Percentiles rank a stretch among this genome's conserved stretches.
Evolutionary conservation across 768 basidiomycete species (phyloP).

Genomic region (Basidioascus undulatus): DNA sequence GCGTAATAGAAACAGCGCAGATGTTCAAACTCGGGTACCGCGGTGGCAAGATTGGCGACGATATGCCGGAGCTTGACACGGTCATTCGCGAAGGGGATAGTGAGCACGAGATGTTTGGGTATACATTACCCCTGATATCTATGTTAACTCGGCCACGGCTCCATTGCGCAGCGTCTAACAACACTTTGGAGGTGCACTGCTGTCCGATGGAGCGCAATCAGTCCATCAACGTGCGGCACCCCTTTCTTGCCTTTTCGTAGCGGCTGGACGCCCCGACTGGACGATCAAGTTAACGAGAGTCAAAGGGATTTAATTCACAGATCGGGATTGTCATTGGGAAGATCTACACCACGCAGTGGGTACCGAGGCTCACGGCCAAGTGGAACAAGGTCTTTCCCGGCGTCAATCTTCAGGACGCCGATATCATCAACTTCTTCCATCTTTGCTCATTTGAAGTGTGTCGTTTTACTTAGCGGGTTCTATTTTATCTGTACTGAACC

Average conservation of each 20-base stretch:
- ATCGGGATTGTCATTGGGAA: slow-evolving; percentile 1
- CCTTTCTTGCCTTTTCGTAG: slow-evolving; percentile 1
- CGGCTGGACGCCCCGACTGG: too few relatives aligned
- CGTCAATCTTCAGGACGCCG: slow-evolving; percentile 29
- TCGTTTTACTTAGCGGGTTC: too few relatives aligned
- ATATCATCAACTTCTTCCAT: slow-evolving; percentile 37
- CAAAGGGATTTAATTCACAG: neutral
- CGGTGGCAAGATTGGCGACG: slow-evolving; percentile 1
- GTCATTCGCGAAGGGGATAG: too few relatives aligned
- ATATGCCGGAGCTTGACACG: slow-evolving; percentile 48
- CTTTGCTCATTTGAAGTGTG: slow-evolving; percentile 68
- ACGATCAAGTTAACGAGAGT: too few relatives aligned
- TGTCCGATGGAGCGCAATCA: too few relatives aligned
- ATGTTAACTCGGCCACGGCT: too few relatives aligned
- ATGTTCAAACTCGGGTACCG: slow-evolving; percentile 41
- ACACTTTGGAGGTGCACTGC: too few relatives aligned
- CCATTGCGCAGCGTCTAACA: too few relatives aligned
- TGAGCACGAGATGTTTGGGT: too few relatives aligned
- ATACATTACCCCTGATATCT: too few relatives aligned
- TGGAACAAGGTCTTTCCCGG: slow-evolving; percentile 39
- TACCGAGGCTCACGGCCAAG: slow-evolving; percentile 29
- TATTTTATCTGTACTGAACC: too few relatives aligned
- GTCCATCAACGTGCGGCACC: slow-evolving; percentile 30
- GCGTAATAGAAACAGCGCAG: slow-evolving; percentile 39
- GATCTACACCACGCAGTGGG: slow-evolving; percentile 33